Percentiles rank a stretch among this genome's conserved stretches.
Conservation (phyloP, 371 early-diverging fungal species). For the Chytridium lagenaria region DNA sequence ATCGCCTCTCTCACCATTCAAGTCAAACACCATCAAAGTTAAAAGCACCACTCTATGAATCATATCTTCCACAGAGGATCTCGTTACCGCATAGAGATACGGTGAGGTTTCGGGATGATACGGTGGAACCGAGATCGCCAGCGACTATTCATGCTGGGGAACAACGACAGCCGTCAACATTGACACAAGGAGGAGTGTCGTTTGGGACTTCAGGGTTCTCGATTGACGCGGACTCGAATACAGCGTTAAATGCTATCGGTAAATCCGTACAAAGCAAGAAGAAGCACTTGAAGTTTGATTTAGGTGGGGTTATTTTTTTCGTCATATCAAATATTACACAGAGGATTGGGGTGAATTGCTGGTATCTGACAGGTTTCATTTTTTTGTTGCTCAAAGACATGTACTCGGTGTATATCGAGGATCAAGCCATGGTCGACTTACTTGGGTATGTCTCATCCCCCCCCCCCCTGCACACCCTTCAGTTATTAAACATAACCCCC, state of each 20-base stretch:
- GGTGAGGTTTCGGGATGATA: too few species aligned
- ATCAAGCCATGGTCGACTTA: conserved; percentile 2
- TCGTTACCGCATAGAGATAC: too few species aligned
- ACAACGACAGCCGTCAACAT: not conserved
- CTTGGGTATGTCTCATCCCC: not conserved
- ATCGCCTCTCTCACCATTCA: too few species aligned
- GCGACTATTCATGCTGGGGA: too few species aligned
- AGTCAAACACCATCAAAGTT: too few species aligned
- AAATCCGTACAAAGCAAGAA: not conserved
- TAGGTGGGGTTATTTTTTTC: too few species aligned
- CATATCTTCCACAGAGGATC: too few species aligned
- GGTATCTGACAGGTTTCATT: not conserved
- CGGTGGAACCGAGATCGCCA: too few species aligned
- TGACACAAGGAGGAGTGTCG: too few species aligned
- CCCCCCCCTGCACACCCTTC: not conserved
- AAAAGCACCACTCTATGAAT: too few species aligned
- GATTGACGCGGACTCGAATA: not conserved
- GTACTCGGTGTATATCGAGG: not conserved
- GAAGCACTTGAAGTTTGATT: conserved; percentile 1
- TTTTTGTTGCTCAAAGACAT: not conserved
- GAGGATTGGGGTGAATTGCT: not conserved
- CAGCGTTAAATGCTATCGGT: not conserved
- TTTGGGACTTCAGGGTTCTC: not conserved
- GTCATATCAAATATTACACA: too few species aligned
- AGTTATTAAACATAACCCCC: not conserved